These are phyloP conservation scores for Fraxinus excelsior DNA, from an alignment of 257 asterid genomes.

Conservation along the genomic window DNA sequence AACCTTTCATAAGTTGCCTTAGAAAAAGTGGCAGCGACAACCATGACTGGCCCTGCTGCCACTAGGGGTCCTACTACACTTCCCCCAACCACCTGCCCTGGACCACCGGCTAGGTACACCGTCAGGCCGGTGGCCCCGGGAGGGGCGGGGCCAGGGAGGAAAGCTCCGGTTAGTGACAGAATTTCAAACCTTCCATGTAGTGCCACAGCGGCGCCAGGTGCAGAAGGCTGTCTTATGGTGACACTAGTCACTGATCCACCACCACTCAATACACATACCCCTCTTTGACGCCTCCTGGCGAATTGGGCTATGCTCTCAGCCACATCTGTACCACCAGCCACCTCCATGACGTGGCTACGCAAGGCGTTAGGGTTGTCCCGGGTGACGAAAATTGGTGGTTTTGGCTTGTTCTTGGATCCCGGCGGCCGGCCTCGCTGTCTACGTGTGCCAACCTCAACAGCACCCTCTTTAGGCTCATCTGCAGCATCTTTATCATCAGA, in stretches of 20 bases:
- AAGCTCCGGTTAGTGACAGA: slow-evolving; percentile 40
- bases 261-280: slow-evolving; percentile 48
- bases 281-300: slow-evolving; percentile 48
- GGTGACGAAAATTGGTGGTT: slow-evolving; percentile 50
- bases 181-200: slow-evolving; percentile 49
- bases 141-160: slow-evolving; percentile 46
- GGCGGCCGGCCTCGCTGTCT: slow-evolving; percentile 46
- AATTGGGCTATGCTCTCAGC: slow-evolving; percentile 56
- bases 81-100: slow-evolving; percentile 49
- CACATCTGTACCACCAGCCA: slow-evolving; percentile 42
- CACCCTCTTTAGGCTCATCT: slow-evolving; percentile 45
- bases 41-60: slow-evolving; percentile 48
- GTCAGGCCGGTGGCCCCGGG: slow-evolving; percentile 47
- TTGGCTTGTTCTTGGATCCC: slow-evolving; percentile 49
- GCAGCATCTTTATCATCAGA: slow-evolving; percentile 33
- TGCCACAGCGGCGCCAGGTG: slow-evolving; percentile 39
- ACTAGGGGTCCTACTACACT: slow-evolving; percentile 46
- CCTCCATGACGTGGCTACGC: slow-evolving; percentile 49
- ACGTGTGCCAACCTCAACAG: slow-evolving; percentile 42
- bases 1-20: slow-evolving; percentile 46
- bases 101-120: slow-evolving; percentile 38
- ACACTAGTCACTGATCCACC: slow-evolving; percentile 44
- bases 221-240: slow-evolving; percentile 44
- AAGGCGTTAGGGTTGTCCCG: slow-evolving; percentile 51
- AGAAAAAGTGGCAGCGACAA: slow-evolving; percentile 44